A percentile compares a stretch with the other conserved stretches of the same genome.
These are phyloP conservation scores for Pestalotiopsis sp. DNA, from an alignment of 2,329 filamentous ascomycete genomes.

Conservation along the genomic window DNA sequence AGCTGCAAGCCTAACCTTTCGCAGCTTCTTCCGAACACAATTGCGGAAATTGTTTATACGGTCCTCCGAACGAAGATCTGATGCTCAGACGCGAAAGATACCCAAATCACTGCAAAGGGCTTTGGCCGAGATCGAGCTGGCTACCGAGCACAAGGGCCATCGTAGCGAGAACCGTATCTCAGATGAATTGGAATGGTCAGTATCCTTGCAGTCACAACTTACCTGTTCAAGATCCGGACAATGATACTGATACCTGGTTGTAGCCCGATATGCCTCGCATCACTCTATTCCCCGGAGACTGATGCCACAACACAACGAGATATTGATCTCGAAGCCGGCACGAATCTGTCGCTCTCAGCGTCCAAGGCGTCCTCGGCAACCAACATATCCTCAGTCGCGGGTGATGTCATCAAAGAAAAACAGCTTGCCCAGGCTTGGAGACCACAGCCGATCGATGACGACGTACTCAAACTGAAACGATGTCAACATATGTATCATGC, in stretches of 20 bases:
- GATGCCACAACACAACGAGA: slow-evolving; percentile 6
- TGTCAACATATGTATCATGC: slow-evolving; percentile 43
- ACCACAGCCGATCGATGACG: slow-evolving; percentile 24
- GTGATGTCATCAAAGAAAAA: not conserved
- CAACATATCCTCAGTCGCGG: slow-evolving; percentile 8
- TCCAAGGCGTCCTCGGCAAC: slow-evolving; percentile 9
- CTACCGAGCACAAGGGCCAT: slow-evolving; percentile 18
- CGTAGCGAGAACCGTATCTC: slow-evolving; percentile 17
- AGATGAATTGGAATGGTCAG: slow-evolving; percentile 23
- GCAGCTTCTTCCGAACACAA: slow-evolving; percentile 5
- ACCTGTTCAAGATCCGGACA: too few relatives aligned
- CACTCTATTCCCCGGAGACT: slow-evolving; percentile 18
- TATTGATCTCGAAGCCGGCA: slow-evolving; percentile 18
- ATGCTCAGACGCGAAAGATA: not conserved
- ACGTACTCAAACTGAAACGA: slow-evolving; percentile 36
- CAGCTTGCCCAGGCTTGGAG: not conserved
- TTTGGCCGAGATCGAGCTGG: slow-evolving; percentile 19
- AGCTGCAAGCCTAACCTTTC: not conserved
- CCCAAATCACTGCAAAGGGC: slow-evolving; percentile 20
- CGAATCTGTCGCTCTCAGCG: not conserved
- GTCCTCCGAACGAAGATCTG: not conserved
- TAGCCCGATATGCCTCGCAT: slow-evolving; percentile 28
- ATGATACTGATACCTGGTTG: not conserved
- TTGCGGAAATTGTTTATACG: not conserved
- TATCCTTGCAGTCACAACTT: not conserved